phyloP scores from a whole-genome alignment of 305 asterid species.

The Solanum hybrid region DNA sequence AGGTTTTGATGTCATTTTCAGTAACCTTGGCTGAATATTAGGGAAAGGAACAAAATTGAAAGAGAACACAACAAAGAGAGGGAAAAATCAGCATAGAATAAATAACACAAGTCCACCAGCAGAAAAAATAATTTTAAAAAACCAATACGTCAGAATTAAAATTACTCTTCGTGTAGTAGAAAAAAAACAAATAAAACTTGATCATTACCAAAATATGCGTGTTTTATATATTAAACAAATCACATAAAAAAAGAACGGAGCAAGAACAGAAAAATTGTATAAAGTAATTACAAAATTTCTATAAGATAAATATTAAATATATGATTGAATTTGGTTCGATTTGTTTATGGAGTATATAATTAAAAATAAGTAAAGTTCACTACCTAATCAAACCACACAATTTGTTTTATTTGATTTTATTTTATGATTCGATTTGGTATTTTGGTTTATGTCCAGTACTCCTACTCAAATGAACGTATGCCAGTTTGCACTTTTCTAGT shows the following conservation, averaged over 20 bases:
- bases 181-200: not conserved
- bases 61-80: not conserved
- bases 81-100: not conserved
- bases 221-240: not conserved
- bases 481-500: not conserved
- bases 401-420: not conserved
- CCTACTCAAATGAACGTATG: not conserved
- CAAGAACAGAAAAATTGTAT: not conserved
- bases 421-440: not conserved
- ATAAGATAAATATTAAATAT: not conserved
- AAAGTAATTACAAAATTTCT: not conserved
- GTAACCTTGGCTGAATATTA: not conserved
- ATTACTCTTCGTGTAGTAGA: not conserved
- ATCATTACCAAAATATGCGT: not conserved
- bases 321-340: not conserved
- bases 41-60: not conserved
- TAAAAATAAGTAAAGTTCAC: not conserved
- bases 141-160: not conserved
- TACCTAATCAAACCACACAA: not conserved
- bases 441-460: not conserved
- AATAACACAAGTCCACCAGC: not conserved
- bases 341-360: not conserved
- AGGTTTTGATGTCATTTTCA: not conserved
- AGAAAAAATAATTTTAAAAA: not conserved
- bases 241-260: not conserved